Evolutionary conservation across 257 asterid genomes (phyloP).

Genomic region (Penstemon davidsonii): DNA sequence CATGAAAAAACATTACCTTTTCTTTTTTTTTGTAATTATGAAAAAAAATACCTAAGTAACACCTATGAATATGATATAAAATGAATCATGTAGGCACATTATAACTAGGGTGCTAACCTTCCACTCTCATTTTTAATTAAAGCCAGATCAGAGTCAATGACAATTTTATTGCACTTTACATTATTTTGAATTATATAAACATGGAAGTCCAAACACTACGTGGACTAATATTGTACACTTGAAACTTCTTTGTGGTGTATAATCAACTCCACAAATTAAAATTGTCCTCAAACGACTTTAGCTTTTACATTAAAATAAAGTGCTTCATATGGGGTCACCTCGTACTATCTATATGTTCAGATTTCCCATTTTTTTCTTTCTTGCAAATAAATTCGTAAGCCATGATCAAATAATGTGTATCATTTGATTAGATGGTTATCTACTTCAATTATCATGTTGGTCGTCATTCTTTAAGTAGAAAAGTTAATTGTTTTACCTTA

Average conservation of each 20-base stretch:
- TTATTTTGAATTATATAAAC: conserved; percentile 2
- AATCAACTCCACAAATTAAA: conserved; percentile 16
- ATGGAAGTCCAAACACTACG: conserved; percentile 14
- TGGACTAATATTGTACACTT: conserved; percentile 31
- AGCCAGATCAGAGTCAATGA: conserved; percentile 23
- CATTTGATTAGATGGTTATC: conserved; percentile 34
- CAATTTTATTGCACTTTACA: conserved; percentile 7
- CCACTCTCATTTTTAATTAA: background rate
- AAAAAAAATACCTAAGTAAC: too few species aligned
- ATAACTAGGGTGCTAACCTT: conserved; percentile 15
- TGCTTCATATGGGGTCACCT: conserved; percentile 20
- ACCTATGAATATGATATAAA: conserved; percentile 18
- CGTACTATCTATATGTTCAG: background rate
- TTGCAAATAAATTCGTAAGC: background rate
- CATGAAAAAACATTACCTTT: too few species aligned
- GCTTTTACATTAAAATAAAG: conserved; percentile 11
- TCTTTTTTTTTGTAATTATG: too few species aligned
- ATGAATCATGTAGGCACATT: conserved; percentile 8
- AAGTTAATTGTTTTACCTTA: background rate
- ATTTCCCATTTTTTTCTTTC: background rate
- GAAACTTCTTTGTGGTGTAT: conserved; percentile 17
- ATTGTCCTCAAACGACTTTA: conserved; percentile 28
- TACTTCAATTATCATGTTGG: conserved; percentile 16
- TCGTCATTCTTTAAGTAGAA: conserved; percentile 12
- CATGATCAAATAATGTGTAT: conserved; percentile 10